Evolutionary conservation across 495 filamentous ascomycete species (phyloP).

Genomic region (Penicillium chermesinum): DNA sequence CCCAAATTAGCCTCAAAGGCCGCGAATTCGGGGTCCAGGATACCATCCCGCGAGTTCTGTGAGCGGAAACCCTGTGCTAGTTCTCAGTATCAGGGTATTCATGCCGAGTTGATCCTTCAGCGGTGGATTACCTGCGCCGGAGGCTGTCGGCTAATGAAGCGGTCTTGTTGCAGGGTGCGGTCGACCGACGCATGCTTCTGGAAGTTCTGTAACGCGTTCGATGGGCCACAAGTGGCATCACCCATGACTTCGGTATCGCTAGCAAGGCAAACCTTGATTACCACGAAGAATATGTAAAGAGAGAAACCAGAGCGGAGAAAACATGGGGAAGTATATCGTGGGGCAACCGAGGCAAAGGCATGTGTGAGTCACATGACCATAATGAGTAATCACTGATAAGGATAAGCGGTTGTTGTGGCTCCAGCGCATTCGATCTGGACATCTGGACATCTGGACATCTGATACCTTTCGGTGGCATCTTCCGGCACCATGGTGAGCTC

Average conservation of each 20-base stretch:
- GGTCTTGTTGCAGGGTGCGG: slow-evolving; percentile 80
- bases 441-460: slow-evolving; percentile 25
- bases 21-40: slow-evolving; percentile 64
- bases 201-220: slow-evolving; percentile 81
- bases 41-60: slow-evolving; percentile 46
- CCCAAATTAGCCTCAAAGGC: slow-evolving; percentile 58
- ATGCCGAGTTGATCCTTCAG: background rate
- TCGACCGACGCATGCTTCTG: slow-evolving; percentile 75
- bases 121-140: slow-evolving; percentile 47
- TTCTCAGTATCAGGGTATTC: slow-evolving; percentile 12
- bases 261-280: background rate
- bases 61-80: slow-evolving; percentile 57
- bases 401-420: slow-evolving; percentile 37
- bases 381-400: slow-evolving; percentile 25
- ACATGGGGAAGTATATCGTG: slow-evolving; percentile 9
- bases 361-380: slow-evolving; percentile 17
- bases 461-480: slow-evolving; percentile 3
- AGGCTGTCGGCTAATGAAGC: slow-evolving; percentile 50
- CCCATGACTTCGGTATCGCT: slow-evolving; percentile 51
- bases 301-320: background rate
- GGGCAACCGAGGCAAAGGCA: slow-evolving; percentile 10
- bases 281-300: background rate
- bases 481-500: slow-evolving; percentile 19
- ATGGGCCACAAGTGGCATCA: slow-evolving; percentile 81
- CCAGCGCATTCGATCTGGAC: slow-evolving; percentile 20